Base-by-base conservation (phyloP, 225 moss, liverwort and hornwort genomes). In the Antitrichia curtipendula region DNA sequence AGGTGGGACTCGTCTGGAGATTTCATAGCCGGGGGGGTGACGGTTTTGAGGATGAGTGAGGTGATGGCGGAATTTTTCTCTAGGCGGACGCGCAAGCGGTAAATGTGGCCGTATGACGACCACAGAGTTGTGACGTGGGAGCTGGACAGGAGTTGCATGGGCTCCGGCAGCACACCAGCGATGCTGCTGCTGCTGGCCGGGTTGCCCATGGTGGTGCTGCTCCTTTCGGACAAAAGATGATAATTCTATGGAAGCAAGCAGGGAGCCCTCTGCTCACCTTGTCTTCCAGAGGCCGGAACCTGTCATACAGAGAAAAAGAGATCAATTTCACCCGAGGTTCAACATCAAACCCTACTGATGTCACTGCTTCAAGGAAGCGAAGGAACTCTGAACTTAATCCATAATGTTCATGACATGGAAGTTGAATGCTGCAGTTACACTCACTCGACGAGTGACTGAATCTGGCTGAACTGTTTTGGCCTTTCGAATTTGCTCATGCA, bases 101-200 rank as follows among this genome's bases (percentile, higher is more conserved):
- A 93, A 62, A 93, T 93, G 88, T 93, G 91, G 61, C 93, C 93
- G 69, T 92, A 93, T 6, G 93, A 92, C 8, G 93, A 93, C 93
- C 93, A 92, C 64, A 93, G 90, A 14, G 89, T 90, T 20, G 91
- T 87, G 78, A 93, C 84, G 80, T 90, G 89, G 16, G 86, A 81
- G 81, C 80, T 86, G 61, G 93, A 92, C 32, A 90, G 70, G 63
- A 93, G 81, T 62, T 91, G 89, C 65, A 92, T 86, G 60, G 89
- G 52, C 58, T 73, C 89, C 77, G 91, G 89, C 16, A 93, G 88
- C 85, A 87, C 88, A 68, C 52, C 86, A 71, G 81, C 86, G 47
- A 91, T 90, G 62, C 7, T n/a, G 86, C 82, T 74, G 63, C 75
- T 87, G 71, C 47, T 69, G 77, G 86, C 84, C 82, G 86, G 78